phyloP scores from a whole-genome alignment of 345 rosid species.

The Euclidium syriacum region DNA sequence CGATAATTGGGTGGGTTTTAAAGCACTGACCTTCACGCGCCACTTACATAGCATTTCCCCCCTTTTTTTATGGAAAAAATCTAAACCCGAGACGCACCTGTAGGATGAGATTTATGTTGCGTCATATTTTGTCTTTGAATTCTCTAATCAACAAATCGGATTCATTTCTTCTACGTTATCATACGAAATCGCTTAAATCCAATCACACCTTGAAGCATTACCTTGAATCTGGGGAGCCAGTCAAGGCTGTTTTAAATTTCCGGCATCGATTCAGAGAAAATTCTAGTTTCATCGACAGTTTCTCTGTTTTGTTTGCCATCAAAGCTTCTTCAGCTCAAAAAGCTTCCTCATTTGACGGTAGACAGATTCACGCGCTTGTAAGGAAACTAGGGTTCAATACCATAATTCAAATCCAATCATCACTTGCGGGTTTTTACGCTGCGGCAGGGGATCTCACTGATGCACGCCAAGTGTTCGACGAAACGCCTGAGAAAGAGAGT shows the following conservation, averaged over 20 bases:
- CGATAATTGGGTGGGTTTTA: background rate
- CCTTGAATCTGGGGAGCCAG: conserved; percentile 24
- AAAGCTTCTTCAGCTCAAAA: conserved; percentile 28
- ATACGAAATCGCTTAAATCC: conserved; percentile 26
- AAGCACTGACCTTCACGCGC: conserved; percentile 1
- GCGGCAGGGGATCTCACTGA: background rate
- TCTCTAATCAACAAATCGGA: conserved; percentile 4
- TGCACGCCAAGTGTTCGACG: conserved; percentile 37
- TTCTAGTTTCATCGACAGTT: conserved; percentile 30
- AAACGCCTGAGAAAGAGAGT: conserved; percentile 20
- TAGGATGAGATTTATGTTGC: conserved; percentile 4
- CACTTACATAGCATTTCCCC: too few relatives aligned
- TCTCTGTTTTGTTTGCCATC: conserved; percentile 34
- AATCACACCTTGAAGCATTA: conserved; percentile 26
- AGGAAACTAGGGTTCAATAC: conserved; percentile 29
- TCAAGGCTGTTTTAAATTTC: conserved; percentile 25
- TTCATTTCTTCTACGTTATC: conserved; percentile 7
- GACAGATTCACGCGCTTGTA: conserved; percentile 27
- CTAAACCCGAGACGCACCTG: background rate
- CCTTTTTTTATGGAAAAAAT: background rate
- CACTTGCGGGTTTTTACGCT: conserved; percentile 4
- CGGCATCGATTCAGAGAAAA: conserved; percentile 22
- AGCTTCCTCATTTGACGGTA: conserved; percentile 19
- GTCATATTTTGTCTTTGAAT: conserved; percentile 7
- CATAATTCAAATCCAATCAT: conserved; percentile 32